Conservation (phyloP, 176 grass and related monocot genomes). For the Typha latifolia region DNA sequence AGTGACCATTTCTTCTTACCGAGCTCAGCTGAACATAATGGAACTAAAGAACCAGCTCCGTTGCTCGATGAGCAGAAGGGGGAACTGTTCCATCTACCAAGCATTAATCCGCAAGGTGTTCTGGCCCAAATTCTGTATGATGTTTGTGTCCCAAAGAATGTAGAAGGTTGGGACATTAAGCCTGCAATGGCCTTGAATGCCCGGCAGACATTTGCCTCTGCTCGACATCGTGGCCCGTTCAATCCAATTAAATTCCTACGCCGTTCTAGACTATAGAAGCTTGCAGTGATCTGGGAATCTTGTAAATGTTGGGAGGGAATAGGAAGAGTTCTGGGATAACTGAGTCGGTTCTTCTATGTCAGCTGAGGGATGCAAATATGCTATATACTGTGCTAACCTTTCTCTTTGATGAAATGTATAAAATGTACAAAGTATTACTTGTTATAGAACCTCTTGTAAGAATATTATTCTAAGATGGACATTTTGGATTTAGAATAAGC, state of each 20-base stretch:
- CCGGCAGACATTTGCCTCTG: conserved; percentile 29
- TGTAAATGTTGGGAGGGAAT: conserved; percentile 41
- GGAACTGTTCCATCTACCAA: conserved; percentile 39
- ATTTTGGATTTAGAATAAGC: no score
- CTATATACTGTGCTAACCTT: not conserved
- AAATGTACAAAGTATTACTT: no score
- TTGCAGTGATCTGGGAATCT: conserved; percentile 28
- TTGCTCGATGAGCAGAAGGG: conserved; percentile 38
- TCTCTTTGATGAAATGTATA: not conserved
- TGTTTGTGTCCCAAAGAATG: conserved; percentile 76
- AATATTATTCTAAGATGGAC: no score
- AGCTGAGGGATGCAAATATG: not conserved
- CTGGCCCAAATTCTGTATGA: conserved; percentile 82
- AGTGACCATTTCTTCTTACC: conserved; percentile 67
- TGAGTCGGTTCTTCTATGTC: not conserved
- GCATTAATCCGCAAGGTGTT: conserved; percentile 79
- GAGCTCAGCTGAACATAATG: conserved; percentile 41
- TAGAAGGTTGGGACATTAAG: conserved; percentile 97
- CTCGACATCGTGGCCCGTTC: conserved; percentile 44
- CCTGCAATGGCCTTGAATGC: conserved; percentile 51
- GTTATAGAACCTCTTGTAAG: no score
- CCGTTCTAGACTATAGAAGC: conserved; percentile 59
- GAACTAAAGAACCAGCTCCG: conserved; percentile 44
- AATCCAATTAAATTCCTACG: conserved; percentile 79
- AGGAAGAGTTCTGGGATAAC: not conserved